Evolutionary conservation across 2,329 filamentous ascomycete genomes (phyloP).

Genomic region (Botrytis aclada): DNA sequence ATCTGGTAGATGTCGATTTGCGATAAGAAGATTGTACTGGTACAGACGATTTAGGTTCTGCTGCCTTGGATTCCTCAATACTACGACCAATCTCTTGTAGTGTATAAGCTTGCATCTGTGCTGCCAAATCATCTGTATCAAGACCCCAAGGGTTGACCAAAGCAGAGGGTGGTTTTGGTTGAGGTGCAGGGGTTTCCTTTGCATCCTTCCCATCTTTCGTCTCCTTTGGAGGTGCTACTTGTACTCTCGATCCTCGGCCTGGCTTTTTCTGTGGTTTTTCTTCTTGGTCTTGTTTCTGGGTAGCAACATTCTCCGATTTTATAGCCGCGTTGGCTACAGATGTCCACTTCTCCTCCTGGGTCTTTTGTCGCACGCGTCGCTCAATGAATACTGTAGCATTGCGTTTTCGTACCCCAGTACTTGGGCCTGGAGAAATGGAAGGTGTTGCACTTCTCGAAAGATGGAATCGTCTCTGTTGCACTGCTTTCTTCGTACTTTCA

Average conservation of each 20-base stretch:
- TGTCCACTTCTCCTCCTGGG: constrained; percentile 2
- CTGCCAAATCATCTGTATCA: constrained; percentile 45
- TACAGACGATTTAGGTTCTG: constrained; percentile 20
- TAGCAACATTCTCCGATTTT: background rate
- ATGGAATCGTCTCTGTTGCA: constrained; percentile 52
- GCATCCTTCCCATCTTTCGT: background rate
- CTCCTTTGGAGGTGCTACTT: background rate
- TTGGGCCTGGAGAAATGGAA: background rate
- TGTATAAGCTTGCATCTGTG: constrained; percentile 58
- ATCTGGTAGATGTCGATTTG: constrained; percentile 39
- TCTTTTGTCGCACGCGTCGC: constrained; percentile 42
- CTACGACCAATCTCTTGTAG: constrained; percentile 52
- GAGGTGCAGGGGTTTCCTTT: background rate
- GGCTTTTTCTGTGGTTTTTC: constrained; percentile 32
- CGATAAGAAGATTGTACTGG: constrained; percentile 16
- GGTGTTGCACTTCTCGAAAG: constrained; percentile 47
- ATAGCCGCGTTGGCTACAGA: constrained; percentile 1
- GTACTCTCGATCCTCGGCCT: constrained; percentile 27
- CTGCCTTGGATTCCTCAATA: constrained; percentile 27
- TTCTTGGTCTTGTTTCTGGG: constrained; percentile 8
- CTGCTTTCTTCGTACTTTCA: background rate
- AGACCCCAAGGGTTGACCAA: constrained; percentile 41
- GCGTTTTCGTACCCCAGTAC: constrained; percentile 25
- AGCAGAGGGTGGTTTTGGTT: constrained; percentile 16
- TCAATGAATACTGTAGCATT: constrained; percentile 55